Evolutionary conservation across 768 basidiomycete genomes (phyloP).

Genomic region (Collybiopsis luxurians): DNA sequence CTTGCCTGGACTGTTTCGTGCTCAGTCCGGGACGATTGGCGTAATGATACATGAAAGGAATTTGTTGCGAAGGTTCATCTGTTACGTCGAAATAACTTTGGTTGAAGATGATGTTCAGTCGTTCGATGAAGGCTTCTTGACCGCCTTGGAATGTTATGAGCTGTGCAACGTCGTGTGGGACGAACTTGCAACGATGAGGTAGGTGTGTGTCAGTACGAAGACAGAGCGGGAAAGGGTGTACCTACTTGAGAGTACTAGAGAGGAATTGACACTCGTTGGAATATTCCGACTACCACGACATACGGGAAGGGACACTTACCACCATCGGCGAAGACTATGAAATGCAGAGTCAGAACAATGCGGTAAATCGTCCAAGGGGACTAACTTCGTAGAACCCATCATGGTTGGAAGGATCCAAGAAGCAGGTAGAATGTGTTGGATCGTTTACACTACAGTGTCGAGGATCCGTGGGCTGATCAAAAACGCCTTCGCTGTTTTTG

Average conservation of each 20-base stretch:
- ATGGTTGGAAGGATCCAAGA: slow-evolving; percentile 49
- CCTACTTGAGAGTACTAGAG: slow-evolving; percentile 55
- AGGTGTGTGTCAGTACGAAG: neutral
- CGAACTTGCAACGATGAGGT: slow-evolving; percentile 37
- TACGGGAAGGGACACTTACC: slow-evolving; percentile 36
- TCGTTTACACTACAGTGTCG: slow-evolving; percentile 66
- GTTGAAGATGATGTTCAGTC: slow-evolving; percentile 58
- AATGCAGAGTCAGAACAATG: neutral
- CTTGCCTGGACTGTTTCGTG: slow-evolving; percentile 52
- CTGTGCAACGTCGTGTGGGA: slow-evolving; percentile 63
- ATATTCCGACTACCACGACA: too few relatives aligned
- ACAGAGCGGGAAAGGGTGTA: neutral
- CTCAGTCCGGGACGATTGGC: slow-evolving; percentile 58
- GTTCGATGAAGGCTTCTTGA: slow-evolving; percentile 44
- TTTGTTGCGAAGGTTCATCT: slow-evolving; percentile 65
- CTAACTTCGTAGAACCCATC: slow-evolving; percentile 61
- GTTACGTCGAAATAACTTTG: slow-evolving; percentile 62
- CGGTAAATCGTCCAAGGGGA: neutral
- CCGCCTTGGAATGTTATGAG: slow-evolving; percentile 64
- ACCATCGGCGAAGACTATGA: slow-evolving; percentile 49
- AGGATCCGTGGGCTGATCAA: slow-evolving; percentile 58
- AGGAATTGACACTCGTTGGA: too few relatives aligned
- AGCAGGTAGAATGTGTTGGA: slow-evolving; percentile 55
- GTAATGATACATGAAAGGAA: slow-evolving; percentile 72
- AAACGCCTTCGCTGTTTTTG: slow-evolving; percentile 53